These are phyloP conservation scores for Pelargonium fulgidum DNA, from an alignment of 441 rosid species.

Conservation along the genomic window DNA sequence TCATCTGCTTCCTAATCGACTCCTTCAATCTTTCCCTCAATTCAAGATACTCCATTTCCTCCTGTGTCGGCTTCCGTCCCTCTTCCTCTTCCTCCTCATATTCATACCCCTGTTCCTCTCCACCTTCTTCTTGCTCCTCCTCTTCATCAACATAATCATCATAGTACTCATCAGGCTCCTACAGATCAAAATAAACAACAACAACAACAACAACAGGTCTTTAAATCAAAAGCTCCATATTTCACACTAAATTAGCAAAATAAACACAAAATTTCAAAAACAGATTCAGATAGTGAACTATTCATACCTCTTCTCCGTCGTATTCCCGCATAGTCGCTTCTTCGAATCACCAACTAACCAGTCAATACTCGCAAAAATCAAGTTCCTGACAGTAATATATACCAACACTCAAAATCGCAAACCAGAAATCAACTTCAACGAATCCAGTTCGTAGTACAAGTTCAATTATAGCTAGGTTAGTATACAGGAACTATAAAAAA, in stretches of 20 bases:
- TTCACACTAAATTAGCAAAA: neutral
- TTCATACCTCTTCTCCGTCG: conserved; percentile 24
- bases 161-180: conserved; percentile 56
- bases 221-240: neutral
- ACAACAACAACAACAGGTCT: neutral
- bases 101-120: conserved; percentile 30
- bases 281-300: neutral
- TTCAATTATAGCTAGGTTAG: neutral
- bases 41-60: conserved; percentile 60
- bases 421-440: neutral
- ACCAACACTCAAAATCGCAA: neutral
- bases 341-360: neutral
- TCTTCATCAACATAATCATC: conserved; percentile 65
- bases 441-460: neutral
- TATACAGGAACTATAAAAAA: neutral
- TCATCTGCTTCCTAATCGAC: conserved; percentile 40
- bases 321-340: conserved; percentile 34
- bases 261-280: neutral
- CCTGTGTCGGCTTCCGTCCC: conserved; percentile 51
- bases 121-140: conserved; percentile 32
- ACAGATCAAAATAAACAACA: neutral
- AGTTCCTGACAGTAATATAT: neutral
- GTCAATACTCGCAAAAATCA: neutral
- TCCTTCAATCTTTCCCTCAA: conserved; percentile 61
- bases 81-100: conserved; percentile 36